Conservation (phyloP, 768 basidiomycete genomes). For the Pleurotus citrinopileatus region DNA sequence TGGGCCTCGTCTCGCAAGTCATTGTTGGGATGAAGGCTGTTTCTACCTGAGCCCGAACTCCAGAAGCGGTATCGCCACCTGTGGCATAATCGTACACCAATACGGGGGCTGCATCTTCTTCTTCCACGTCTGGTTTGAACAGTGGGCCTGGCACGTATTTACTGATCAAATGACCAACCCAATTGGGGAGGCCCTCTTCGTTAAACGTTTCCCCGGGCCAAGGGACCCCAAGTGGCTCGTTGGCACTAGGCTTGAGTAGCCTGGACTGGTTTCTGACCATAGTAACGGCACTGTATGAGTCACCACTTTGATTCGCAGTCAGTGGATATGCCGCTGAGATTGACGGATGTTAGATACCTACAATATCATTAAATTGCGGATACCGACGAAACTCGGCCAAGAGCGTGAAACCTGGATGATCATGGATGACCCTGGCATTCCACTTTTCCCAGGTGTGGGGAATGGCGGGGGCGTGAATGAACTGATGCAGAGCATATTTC, state of each 20-base stretch:
- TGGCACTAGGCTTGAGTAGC: slow-evolving; percentile 30
- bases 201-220: slow-evolving; percentile 51
- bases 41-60: slow-evolving; percentile 38
- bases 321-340: neutral
- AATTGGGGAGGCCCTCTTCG: slow-evolving; percentile 49
- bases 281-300: slow-evolving; percentile 53
- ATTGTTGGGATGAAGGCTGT: slow-evolving; percentile 35
- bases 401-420: neutral
- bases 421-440: neutral
- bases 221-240: slow-evolving; percentile 43
- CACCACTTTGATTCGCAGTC: slow-evolving; percentile 40
- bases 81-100: slow-evolving; percentile 58
- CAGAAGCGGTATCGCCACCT: slow-evolving; percentile 46
- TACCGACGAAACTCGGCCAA: neutral
- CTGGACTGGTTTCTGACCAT: slow-evolving; percentile 12
- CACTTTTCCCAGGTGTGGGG: too few relatives aligned
- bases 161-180: slow-evolving; percentile 59
- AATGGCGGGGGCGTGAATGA: too few relatives aligned
- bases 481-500: too few relatives aligned
- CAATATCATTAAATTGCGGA: neutral
- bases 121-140: slow-evolving; percentile 27
- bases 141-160: slow-evolving; percentile 35
- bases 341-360: neutral
- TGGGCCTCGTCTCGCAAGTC: slow-evolving; percentile 31
- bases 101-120: slow-evolving; percentile 27